phyloP scores from a whole-genome alignment of 2,329 filamentous ascomycete species.

The Cordyceps javanica region DNA sequence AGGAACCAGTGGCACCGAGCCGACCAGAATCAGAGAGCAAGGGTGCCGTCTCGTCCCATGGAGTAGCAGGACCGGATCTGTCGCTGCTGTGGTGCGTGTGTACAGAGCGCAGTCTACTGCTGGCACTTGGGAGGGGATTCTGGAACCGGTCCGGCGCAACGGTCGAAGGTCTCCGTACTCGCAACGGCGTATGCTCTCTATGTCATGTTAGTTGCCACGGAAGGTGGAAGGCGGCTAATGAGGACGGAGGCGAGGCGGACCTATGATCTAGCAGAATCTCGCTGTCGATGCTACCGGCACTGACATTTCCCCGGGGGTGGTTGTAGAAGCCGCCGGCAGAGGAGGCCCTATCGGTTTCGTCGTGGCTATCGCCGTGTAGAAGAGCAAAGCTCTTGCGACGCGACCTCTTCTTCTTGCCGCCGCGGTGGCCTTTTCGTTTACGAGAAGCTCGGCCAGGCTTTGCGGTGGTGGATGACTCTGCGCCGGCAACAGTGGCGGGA shows the following conservation, averaged over 20 bases:
- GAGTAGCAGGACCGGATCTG: slow-evolving; percentile 40
- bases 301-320: slow-evolving; percentile 53
- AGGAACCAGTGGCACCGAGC: slow-evolving; percentile 19
- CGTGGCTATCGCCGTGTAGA: slow-evolving; percentile 48
- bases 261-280: slow-evolving; percentile 83
- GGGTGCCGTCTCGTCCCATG: slow-evolving; percentile 46
- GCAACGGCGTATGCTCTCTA: slow-evolving; percentile 55
- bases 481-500: slow-evolving; percentile 12
- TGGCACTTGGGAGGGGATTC: slow-evolving; percentile 24
- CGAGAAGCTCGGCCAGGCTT: slow-evolving; percentile 31
- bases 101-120: slow-evolving; percentile 31
- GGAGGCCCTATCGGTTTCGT: slow-evolving; percentile 27
- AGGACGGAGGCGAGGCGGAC: slow-evolving; percentile 34
- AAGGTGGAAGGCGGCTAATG: neutral
- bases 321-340: slow-evolving; percentile 42
- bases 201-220: slow-evolving; percentile 12
- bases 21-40: slow-evolving; percentile 39
- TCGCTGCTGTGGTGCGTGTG: slow-evolving; percentile 35
- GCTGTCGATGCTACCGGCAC: slow-evolving; percentile 83
- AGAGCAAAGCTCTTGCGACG: slow-evolving; percentile 76
- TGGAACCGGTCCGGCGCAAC: slow-evolving; percentile 32
- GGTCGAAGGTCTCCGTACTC: slow-evolving; percentile 55
- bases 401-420: slow-evolving; percentile 69
- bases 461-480: slow-evolving; percentile 13
- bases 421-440: slow-evolving; percentile 66